phyloP scores from a whole-genome alignment of 2,329 filamentous ascomycete genomes.

The Xylaria hypoxylon region DNA sequence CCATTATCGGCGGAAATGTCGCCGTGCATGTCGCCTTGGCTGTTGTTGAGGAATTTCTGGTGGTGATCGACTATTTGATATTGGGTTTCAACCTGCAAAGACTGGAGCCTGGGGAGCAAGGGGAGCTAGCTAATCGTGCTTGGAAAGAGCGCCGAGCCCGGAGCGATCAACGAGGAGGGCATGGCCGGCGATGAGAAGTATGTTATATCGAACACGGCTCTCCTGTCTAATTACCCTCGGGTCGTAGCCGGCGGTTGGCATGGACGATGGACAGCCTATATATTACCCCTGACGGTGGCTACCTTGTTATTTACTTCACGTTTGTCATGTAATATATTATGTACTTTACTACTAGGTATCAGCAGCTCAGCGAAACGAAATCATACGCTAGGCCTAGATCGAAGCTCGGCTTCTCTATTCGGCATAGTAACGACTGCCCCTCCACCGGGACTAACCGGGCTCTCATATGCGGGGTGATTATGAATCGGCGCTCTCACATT shows the following conservation, averaged over 20 bases:
- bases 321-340: too few species aligned
- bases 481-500: conserved; percentile 3
- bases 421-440: conserved; percentile 4
- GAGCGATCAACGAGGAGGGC: not conserved
- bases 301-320: too few species aligned
- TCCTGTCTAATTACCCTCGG: too few species aligned
- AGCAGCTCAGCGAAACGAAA: too few species aligned
- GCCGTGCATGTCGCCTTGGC: conserved; percentile 7
- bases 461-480: conserved; percentile 4
- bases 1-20: conserved; percentile 9
- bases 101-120: conserved; percentile 9
- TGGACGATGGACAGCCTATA: too few species aligned
- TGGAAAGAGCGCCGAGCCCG: conserved; percentile 9
- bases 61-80: conserved; percentile 14
- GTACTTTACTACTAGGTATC: too few species aligned
- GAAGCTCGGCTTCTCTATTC: not conserved
- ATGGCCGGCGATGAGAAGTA: not conserved
- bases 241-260: too few species aligned
- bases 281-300: too few species aligned
- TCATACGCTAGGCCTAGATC: not conserved
- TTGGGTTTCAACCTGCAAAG: conserved; percentile 12
- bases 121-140: conserved; percentile 2
- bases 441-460: not conserved
- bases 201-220: not conserved
- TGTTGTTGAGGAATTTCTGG: conserved; percentile 14